Evolutionary conservation across 257 asterid genomes (phyloP).

Genomic region (Solanum dulcamara): DNA sequence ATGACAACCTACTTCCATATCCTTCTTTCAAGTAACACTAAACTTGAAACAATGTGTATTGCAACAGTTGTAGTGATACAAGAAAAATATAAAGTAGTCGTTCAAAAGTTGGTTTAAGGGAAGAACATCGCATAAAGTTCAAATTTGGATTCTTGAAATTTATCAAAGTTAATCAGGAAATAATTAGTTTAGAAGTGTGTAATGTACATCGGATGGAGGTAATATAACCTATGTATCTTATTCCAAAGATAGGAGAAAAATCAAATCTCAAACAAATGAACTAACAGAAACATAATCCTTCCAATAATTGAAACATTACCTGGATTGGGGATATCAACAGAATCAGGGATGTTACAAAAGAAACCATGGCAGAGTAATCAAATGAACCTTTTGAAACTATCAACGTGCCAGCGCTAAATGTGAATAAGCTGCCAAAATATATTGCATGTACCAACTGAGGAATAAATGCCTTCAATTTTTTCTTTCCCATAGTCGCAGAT

Average conservation of each 20-base stretch:
- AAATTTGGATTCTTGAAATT: background rate
- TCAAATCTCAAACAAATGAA: background rate
- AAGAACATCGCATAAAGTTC: background rate
- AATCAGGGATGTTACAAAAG: constrained; percentile 72
- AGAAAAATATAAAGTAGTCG: background rate
- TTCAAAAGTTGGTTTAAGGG: background rate
- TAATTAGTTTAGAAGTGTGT: background rate
- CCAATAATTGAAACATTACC: constrained; percentile 28
- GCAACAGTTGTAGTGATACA: background rate
- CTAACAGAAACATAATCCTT: background rate
- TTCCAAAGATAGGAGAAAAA: background rate
- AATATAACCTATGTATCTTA: background rate
- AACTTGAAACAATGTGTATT: background rate
- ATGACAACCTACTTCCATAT: background rate
- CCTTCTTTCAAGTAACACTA: background rate
- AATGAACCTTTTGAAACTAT: constrained; percentile 52
- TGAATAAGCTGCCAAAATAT: constrained; percentile 49
- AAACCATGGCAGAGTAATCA: constrained; percentile 38
- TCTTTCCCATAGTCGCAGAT: constrained; percentile 49
- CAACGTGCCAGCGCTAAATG: constrained; percentile 45
- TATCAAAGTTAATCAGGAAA: background rate
- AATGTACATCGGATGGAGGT: background rate
- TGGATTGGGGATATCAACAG: constrained; percentile 79
- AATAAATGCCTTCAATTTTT: constrained; percentile 73
- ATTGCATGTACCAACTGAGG: constrained; percentile 71